phyloP scores from a whole-genome alignment of 2,329 filamentous ascomycete species.

The Colletotrichum sp. region DNA sequence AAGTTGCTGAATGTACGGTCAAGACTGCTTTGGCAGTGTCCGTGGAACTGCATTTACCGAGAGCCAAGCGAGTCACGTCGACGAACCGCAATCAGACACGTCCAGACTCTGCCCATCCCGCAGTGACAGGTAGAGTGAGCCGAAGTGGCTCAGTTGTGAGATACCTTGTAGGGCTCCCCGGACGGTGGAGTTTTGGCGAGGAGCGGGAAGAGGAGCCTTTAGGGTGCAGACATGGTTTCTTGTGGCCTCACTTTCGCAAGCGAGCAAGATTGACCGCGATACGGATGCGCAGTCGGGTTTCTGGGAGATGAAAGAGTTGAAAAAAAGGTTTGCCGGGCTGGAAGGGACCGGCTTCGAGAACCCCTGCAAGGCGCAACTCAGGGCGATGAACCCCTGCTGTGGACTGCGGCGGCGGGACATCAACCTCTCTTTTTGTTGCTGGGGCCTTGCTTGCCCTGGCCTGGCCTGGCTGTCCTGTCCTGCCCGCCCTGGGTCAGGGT shows the following conservation, averaged over 20 bases:
- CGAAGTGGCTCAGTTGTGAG: background rate
- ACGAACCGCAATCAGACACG: background rate
- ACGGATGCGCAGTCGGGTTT: background rate
- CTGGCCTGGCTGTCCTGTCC: background rate
- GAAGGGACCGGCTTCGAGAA: background rate
- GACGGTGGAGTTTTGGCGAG: background rate
- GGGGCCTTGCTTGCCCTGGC: background rate
- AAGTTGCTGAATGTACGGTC: background rate
- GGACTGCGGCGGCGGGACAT: background rate
- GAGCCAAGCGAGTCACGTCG: background rate
- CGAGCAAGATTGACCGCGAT: background rate
- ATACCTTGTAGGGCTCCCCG: background rate
- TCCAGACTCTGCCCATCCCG: background rate
- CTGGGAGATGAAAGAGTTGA: background rate
- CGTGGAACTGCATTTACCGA: background rate
- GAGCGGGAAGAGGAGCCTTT: background rate
- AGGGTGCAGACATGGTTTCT: background rate
- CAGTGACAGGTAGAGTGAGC: background rate
- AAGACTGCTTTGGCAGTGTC: background rate
- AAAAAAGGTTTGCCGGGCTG: background rate
- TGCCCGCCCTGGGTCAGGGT: background rate
- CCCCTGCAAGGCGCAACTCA: conserved; percentile 3
- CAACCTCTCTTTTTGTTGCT: background rate
- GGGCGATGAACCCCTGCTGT: background rate
- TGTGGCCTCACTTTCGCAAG: background rate